Evolutionary conservation across 352 stramenopile species (phyloP).

Genomic region (Pelagophyceae sp.): DNA sequence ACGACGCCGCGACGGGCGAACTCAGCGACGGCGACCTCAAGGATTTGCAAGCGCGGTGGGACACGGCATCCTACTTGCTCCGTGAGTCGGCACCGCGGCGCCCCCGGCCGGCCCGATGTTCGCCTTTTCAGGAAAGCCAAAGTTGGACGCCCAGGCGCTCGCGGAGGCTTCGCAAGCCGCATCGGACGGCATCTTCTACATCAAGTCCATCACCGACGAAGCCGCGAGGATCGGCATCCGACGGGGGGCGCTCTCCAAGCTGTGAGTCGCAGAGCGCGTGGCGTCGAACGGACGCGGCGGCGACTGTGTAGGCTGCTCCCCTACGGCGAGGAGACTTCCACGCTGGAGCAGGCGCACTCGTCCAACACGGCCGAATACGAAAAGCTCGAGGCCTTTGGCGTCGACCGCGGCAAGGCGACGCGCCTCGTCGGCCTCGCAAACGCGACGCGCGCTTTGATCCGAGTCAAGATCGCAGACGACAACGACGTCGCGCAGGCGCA

Average conservation of each 20-base stretch:
- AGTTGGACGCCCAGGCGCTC: background rate
- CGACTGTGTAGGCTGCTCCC: constrained; percentile 2
- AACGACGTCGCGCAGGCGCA: constrained; percentile 5
- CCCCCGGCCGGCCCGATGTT: no score
- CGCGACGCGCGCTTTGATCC: background rate
- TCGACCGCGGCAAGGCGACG: background rate
- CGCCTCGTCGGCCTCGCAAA: background rate
- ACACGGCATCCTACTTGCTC: no score
- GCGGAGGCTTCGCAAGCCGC: background rate
- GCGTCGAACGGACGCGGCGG: no score
- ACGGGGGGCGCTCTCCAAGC: background rate
- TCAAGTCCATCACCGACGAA: background rate
- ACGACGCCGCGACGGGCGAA: no score
- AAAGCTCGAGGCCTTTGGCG: background rate
- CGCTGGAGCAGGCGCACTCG: constrained; percentile 1
- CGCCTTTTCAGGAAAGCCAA: background rate
- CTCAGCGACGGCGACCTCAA: no score
- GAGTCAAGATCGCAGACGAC: constrained; percentile 9
- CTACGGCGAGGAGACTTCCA: constrained; percentile 16
- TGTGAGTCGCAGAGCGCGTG: no score
- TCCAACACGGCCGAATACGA: background rate
- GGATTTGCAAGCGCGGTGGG: no score
- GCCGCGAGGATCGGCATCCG: background rate
- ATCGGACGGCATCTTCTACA: background rate
- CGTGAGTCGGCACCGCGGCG: no score